phyloP scores from a whole-genome alignment of 2,329 filamentous ascomycete species.

The Acephala macrosclerotiorum region DNA sequence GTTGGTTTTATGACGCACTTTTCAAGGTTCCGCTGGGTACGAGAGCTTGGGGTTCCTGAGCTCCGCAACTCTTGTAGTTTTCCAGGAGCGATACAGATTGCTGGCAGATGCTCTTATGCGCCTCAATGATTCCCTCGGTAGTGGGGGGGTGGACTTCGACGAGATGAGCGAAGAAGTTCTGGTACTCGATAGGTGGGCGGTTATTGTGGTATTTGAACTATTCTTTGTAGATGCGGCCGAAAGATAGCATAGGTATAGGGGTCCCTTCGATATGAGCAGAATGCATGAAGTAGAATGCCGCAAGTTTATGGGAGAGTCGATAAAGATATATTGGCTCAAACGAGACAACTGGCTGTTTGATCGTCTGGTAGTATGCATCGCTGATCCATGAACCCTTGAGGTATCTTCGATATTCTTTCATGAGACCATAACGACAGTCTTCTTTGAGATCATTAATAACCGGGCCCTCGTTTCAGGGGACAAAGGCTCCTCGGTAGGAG shows the following conservation, averaged over 20 bases:
- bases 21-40: too few species aligned
- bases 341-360: not conserved
- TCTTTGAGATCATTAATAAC: not conserved
- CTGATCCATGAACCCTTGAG: not conserved
- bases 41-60: too few species aligned
- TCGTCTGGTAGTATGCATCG: not conserved
- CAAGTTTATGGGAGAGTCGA: not conserved
- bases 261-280: not conserved
- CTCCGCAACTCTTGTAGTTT: too few species aligned
- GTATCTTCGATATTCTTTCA: not conserved
- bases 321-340: not conserved
- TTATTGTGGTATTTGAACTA: not conserved
- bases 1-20: too few species aligned
- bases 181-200: not conserved
- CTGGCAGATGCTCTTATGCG: not conserved
- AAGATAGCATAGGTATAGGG: not conserved
- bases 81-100: not conserved
- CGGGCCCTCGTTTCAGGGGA: not conserved
- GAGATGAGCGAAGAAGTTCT: not conserved
- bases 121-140: not conserved
- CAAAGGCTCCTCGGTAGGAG: not conserved
- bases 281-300: not conserved
- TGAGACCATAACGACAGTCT: not conserved
- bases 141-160: not conserved
- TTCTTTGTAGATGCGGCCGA: not conserved